These are phyloP conservation scores for Firmiana major DNA, from an alignment of 345 rosid genomes.

Conservation along the genomic window DNA sequence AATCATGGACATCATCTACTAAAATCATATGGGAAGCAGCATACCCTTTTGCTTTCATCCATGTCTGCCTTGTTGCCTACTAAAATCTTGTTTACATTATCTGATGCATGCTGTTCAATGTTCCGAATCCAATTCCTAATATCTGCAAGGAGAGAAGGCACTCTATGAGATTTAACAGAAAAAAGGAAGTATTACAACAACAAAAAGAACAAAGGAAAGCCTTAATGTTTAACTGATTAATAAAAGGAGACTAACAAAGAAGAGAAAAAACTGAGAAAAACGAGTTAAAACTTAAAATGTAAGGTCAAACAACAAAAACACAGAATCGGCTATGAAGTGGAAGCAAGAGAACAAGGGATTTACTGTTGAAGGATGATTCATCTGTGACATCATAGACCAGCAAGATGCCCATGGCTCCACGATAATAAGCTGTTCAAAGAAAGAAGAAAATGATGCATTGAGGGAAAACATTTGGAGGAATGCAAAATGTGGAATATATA, in stretches of 20 bases:
- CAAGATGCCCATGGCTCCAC: conserved; percentile 93
- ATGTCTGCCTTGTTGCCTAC: conserved; percentile 99
- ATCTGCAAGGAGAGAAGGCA: conserved; percentile 48
- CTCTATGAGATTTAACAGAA: conserved; percentile 8
- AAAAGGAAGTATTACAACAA: background rate
- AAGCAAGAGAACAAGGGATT: conserved; percentile 19
- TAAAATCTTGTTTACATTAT: conserved; percentile 91
- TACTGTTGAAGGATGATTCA: conserved; percentile 90
- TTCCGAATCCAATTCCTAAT: conserved; percentile 98
- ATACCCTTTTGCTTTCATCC: conserved; percentile 99
- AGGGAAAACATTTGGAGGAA: background rate
- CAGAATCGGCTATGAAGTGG: background rate
- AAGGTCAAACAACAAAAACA: background rate
- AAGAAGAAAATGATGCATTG: conserved; percentile 1
- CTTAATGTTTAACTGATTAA: background rate
- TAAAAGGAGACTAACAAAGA: background rate
- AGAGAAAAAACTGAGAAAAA: background rate
- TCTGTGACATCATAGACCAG: conserved; percentile 90
- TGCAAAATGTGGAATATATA: background rate
- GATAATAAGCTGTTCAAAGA: conserved; percentile 64
- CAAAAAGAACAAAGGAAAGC: conserved; percentile 6
- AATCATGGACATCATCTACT: background rate
- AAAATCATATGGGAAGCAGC: background rate
- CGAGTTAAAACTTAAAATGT: background rate
- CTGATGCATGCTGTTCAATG: conserved; percentile 97